phyloP scores from a whole-genome alignment of 73 alveolate genomes.

The Effrenium voratum region DNA sequence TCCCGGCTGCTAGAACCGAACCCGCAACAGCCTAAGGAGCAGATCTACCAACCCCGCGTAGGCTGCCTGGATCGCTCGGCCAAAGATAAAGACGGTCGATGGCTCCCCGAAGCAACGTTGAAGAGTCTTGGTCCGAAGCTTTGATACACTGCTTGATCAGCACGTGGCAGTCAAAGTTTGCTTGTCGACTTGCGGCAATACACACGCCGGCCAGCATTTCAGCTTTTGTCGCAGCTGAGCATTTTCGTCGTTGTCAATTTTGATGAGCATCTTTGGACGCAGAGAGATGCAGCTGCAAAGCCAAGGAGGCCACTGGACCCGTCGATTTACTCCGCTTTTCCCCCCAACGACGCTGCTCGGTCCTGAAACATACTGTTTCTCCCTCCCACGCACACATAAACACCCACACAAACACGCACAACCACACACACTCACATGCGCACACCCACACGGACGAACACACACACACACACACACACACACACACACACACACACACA shows the following conservation, averaged over 20 bases:
- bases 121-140: neutral
- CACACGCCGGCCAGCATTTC: too few species aligned
- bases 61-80: constrained; percentile 69
- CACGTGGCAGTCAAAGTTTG: neutral
- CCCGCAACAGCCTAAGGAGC: too few species aligned
- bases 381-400: neutral
- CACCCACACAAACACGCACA: neutral
- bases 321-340: neutral
- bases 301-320: constrained; percentile 34
- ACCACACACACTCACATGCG: neutral
- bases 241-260: too few species aligned
- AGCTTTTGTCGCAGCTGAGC: too few species aligned
- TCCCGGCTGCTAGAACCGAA: too few species aligned
- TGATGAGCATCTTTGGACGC: too few species aligned
- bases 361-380: neutral
- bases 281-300: too few species aligned
- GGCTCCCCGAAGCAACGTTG: neutral
- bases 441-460: neutral
- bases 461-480: constrained; percentile 20
- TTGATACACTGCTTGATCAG: too few species aligned
- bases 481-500: constrained; percentile 10
- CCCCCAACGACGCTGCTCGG: constrained; percentile 26
- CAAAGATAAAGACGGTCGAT: constrained; percentile 7
- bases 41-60: constrained; percentile 54
- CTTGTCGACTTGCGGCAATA: neutral